These are phyloP conservation scores for Dipteronia sinensis DNA, from an alignment of 345 rosid genomes.

Conservation along the genomic window DNA sequence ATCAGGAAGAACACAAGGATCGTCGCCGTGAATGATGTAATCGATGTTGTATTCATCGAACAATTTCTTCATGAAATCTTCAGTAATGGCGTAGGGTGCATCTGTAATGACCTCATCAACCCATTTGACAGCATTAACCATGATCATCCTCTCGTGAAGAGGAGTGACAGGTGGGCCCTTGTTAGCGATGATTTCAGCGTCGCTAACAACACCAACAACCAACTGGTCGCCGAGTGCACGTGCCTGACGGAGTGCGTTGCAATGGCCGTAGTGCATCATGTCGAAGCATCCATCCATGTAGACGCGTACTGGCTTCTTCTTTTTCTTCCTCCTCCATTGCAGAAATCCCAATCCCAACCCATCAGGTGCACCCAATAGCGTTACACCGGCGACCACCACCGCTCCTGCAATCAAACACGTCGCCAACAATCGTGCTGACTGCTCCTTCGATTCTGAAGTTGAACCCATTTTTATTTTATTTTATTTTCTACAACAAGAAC, in stretches of 20 bases:
- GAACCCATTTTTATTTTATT: constrained; percentile 15
- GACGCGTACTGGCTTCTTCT: constrained; percentile 58
- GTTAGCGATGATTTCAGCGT: constrained; percentile 64
- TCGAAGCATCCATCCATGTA: constrained; percentile 90
- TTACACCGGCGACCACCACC: constrained; percentile 45
- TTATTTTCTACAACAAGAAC: not conserved
- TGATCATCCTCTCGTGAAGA: constrained; percentile 62
- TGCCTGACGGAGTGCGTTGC: constrained; percentile 83
- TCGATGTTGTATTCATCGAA: constrained; percentile 69
- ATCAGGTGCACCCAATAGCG: constrained; percentile 25
- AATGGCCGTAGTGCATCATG: constrained; percentile 88
- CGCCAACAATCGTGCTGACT: constrained; percentile 31
- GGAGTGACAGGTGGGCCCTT: constrained; percentile 84
- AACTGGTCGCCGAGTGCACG: constrained; percentile 66
- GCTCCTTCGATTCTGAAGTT: constrained; percentile 37
- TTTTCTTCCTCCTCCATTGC: constrained; percentile 36
- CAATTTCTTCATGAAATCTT: constrained; percentile 70
- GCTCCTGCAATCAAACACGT: constrained; percentile 55
- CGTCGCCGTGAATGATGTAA: constrained; percentile 77
- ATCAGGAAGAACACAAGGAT: constrained; percentile 80
- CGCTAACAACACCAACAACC: constrained; percentile 82
- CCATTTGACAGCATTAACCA: constrained; percentile 81
- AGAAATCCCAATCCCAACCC: constrained; percentile 27
- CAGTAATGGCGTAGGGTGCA: constrained; percentile 76
- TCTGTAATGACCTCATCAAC: constrained; percentile 74